Evolutionary conservation across 441 rosid species (phyloP).

Genomic region (Melastoma candidum): DNA sequence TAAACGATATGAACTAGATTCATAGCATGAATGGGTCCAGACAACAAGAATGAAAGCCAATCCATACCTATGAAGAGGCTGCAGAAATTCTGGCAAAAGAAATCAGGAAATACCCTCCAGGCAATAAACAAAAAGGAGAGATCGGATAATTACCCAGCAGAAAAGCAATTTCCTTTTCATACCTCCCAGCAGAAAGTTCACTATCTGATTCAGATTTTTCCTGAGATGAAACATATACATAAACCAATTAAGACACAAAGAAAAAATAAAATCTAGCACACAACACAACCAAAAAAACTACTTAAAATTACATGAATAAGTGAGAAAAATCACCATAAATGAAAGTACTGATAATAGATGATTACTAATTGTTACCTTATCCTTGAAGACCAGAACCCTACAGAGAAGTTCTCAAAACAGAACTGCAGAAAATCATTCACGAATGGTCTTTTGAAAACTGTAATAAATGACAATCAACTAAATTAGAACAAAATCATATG

Average conservation of each 20-base stretch:
- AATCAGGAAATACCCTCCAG: background rate
- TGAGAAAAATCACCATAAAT: background rate
- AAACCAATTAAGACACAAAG: slow-evolving; percentile 3
- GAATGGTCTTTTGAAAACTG: slow-evolving; percentile 37
- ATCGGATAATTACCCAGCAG: slow-evolving; percentile 28
- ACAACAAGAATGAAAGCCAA: too few species aligned
- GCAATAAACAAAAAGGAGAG: background rate
- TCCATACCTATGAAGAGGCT: too few species aligned
- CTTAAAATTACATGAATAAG: background rate
- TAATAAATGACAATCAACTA: slow-evolving; percentile 1
- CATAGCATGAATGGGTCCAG: too few species aligned
- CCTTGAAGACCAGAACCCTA: slow-evolving; percentile 42
- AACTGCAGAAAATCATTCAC: slow-evolving; percentile 27
- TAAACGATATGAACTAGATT: too few species aligned
- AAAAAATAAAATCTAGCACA: slow-evolving; percentile 4
- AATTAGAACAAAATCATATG: too few species aligned
- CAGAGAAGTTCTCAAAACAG: slow-evolving; percentile 31
- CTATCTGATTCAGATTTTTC: slow-evolving; percentile 21
- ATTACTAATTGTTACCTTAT: slow-evolving; percentile 17
- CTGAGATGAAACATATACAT: slow-evolving; percentile 18
- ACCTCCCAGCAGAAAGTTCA: slow-evolving; percentile 18
- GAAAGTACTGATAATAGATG: slow-evolving; percentile 4
- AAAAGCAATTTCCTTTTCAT: slow-evolving; percentile 21
- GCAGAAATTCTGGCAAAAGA: background rate
- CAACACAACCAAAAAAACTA: background rate